Base-by-base conservation (phyloP, 1,284 basidiomycete genomes). In the Cryptococcus depauperatus region DNA sequence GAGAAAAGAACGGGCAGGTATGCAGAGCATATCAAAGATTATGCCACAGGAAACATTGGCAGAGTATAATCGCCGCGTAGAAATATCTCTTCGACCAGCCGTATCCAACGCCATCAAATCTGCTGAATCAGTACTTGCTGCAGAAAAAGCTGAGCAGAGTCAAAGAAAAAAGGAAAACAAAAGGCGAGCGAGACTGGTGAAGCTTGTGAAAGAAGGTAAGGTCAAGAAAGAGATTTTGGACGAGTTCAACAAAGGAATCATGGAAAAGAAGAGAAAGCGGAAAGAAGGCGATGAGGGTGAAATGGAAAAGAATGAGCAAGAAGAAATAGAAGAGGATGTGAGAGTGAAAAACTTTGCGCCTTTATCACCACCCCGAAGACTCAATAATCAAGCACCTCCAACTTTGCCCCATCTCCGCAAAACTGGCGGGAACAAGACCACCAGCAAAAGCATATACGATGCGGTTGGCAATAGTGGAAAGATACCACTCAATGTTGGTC, bases 11-110 rank as follows among this genome's bases (percentile, higher is more conserved):
- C 49, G 41, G 22, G 29, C 28, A 23, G 35, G 18, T 19, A 37
- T 57, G 13, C n/a, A n/a, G n/a, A n/a, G n/a, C n/a, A n/a, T n/a
- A n/a, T 55, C 54, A 2, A 34, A 34, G 25, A 63, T 61, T 28
- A 34, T 51, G 35, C 55, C 54, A 2, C 46, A 60, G 32, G 60
- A 62, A 51, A 50, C 55, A 2, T 44, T 71, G 27, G 65, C 60
- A 14, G 67, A 67, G 32, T 71, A 63, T 44, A 71, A 71, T 51
- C 59, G 67, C 8, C 59, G 69, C 23, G 48, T 71, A 7, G 69
- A 71, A 48, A 43, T 57, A 2, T 39, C 61, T 3, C 41, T 71
- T 23, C 54, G 69, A 11, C 59, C 59, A 3, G 61, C 59, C 7
- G 67, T 71, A 14, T 55, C 47, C 18, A 46, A 57, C 37, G 68